These are phyloP conservation scores for Adansonia digitata DNA, from an alignment of 345 rosid species.

Conservation along the genomic window DNA sequence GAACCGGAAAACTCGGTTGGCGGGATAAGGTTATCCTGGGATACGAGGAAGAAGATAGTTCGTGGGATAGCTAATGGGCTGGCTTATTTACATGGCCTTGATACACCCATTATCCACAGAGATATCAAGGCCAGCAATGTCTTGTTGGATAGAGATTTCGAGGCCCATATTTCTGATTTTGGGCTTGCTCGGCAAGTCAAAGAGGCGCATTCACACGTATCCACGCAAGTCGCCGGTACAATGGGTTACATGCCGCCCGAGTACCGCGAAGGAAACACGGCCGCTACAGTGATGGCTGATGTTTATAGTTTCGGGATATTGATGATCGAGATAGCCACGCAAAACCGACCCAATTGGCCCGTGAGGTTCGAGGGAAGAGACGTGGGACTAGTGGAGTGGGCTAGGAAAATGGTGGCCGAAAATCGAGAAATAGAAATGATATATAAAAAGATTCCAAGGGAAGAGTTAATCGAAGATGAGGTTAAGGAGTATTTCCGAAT, in stretches of 20 bases:
- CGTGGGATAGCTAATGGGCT: conserved; percentile 65
- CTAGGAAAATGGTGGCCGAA: conserved; percentile 30
- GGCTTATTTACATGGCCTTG: conserved; percentile 58
- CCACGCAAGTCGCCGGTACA: conserved; percentile 85
- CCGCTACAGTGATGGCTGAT: conserved; percentile 58
- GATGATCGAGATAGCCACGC: conserved; percentile 68
- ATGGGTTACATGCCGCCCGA: conserved; percentile 99
- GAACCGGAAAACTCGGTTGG: conserved; percentile 11
- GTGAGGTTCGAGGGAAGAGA: conserved; percentile 25
- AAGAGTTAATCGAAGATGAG: conserved; percentile 20
- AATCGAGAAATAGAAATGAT: conserved; percentile 50
- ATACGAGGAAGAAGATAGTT: conserved; percentile 41
- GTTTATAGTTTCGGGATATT: conserved; percentile 76
- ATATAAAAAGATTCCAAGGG: conserved; percentile 19
- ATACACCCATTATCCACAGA: conserved; percentile 66
- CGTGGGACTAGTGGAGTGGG: conserved; percentile 57
- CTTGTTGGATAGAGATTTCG: conserved; percentile 46
- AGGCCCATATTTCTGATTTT: conserved; percentile 73
- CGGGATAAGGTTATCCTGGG: conserved; percentile 44
- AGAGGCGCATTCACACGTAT: conserved; percentile 57
- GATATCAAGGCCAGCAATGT: conserved; percentile 87
- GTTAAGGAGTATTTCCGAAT: conserved; percentile 57
- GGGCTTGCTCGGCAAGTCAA: conserved; percentile 64
- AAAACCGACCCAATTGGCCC: conserved; percentile 63
- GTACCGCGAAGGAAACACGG: conserved; percentile 62